These are phyloP conservation scores for Poterioochromonas sp. DNA, from an alignment of 352 stramenopile species.

Conservation along the genomic window DNA sequence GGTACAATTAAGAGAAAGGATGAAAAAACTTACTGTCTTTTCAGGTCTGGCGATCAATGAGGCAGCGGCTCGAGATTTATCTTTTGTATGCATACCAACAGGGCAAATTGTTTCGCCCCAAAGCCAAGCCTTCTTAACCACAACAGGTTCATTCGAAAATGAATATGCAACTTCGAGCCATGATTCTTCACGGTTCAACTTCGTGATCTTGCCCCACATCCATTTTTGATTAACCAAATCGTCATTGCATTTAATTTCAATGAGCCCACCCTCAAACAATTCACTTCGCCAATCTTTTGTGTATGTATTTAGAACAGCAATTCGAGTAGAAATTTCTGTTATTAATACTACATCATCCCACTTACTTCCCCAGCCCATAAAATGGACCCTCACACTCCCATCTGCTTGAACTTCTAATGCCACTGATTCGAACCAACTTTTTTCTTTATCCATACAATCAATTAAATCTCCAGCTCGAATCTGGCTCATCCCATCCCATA, in stretches of 20 bases:
- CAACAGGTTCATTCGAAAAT: conserved; percentile 22
- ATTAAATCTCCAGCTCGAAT: background rate
- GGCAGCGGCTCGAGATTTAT: conserved; percentile 18
- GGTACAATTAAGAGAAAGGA: background rate
- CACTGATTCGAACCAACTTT: conserved; percentile 13
- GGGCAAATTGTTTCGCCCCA: conserved; percentile 20
- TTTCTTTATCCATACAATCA: conserved; percentile 31
- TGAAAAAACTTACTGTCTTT: conserved; percentile 5
- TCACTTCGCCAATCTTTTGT: conserved; percentile 8
- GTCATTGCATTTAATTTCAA: conserved; percentile 27
- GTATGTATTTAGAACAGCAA: background rate
- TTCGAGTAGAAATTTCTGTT: background rate
- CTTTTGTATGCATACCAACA: conserved; percentile 23
- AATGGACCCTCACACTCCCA: conserved; percentile 9
- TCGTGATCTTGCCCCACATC: conserved; percentile 10
- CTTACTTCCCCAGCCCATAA: conserved; percentile 12
- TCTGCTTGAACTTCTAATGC: background rate
- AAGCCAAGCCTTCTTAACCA: conserved; percentile 5
- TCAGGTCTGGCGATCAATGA: background rate
- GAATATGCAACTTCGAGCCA: conserved; percentile 18
- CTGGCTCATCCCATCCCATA: background rate
- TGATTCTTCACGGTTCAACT: background rate
- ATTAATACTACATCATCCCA: conserved; percentile 1
- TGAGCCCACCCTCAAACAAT: conserved; percentile 10
- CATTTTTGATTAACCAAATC: conserved; percentile 27